phyloP scores from a whole-genome alignment of 306 rosid species.

The Inga laurina region DNA sequence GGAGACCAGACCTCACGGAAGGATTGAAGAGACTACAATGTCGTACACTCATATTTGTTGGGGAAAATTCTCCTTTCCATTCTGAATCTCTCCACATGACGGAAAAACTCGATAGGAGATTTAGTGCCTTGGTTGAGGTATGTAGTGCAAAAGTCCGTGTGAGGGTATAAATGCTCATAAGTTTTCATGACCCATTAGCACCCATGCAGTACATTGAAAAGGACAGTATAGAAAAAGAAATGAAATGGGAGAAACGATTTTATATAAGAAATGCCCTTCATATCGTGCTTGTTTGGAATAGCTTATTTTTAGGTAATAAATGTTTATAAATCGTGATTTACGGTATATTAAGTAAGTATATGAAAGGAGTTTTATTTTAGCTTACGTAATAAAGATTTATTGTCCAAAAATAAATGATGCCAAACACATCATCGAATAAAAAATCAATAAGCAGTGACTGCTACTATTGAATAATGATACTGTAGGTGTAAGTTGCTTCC shows the following conservation, averaged over 20 bases:
- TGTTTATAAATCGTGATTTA: too few species aligned
- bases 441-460: neutral
- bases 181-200: neutral
- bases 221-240: neutral
- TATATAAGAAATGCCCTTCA: neutral
- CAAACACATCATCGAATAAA: neutral
- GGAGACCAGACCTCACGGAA: slow-evolving; percentile 85
- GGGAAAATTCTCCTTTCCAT: slow-evolving; percentile 97
- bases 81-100: slow-evolving; percentile 91
- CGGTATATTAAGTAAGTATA: too few species aligned
- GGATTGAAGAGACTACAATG: slow-evolving; percentile 80
- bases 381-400: too few species aligned
- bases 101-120: slow-evolving; percentile 84
- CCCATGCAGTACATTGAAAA: neutral
- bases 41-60: slow-evolving; percentile 89
- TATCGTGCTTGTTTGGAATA: neutral
- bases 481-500: neutral
- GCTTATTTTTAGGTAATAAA: too few species aligned
- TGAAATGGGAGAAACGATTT: neutral
- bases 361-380: too few species aligned
- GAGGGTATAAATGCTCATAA: neutral
- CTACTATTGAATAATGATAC: neutral
- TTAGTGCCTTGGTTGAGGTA: slow-evolving; percentile 96
- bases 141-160: slow-evolving; percentile 12
- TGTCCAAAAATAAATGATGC: too few species aligned